Evolutionary conservation across 2,329 filamentous ascomycete genomes (phyloP).

Genomic region (Fusarium tanahbumbuense): DNA sequence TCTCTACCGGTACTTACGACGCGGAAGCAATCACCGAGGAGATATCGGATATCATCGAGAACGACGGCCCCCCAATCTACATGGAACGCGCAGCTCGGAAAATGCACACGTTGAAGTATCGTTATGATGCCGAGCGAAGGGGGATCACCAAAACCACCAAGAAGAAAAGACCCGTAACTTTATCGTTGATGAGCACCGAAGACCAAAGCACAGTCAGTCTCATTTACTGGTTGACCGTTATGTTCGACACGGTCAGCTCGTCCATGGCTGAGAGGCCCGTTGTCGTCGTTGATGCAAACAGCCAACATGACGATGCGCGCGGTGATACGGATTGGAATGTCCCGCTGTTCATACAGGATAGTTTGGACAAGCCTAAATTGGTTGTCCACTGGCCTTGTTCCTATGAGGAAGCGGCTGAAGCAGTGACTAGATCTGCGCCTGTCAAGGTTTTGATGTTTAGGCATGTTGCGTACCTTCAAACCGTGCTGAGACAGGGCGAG

Average conservation of each 20-base stretch:
- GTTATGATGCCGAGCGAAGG: conserved; percentile 35
- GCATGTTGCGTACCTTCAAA: conserved; percentile 65
- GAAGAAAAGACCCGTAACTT: conserved; percentile 1
- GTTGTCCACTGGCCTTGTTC: conserved; percentile 63
- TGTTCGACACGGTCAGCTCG: conserved; percentile 68
- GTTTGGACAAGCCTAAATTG: conserved; percentile 11
- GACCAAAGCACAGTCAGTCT: conserved; percentile 61
- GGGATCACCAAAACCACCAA: conserved; percentile 13
- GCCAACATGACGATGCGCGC: conserved; percentile 46
- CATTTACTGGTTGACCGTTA: conserved; percentile 68
- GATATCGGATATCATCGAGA: conserved; percentile 31
- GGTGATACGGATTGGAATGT: conserved; percentile 21
- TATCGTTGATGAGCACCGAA: not conserved
- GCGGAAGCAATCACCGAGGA: conserved; percentile 8
- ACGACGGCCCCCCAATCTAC: conserved; percentile 38
- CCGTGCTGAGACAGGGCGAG: conserved; percentile 55
- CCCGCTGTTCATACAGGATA: conserved; percentile 20
- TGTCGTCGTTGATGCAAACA: conserved; percentile 53
- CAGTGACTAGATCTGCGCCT: conserved; percentile 63
- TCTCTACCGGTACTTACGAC: not conserved
- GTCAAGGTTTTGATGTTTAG: conserved; percentile 69
- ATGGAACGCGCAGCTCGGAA: conserved; percentile 42
- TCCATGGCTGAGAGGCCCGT: conserved; percentile 58
- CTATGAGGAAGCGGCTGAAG: conserved; percentile 59
- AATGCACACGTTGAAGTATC: conserved; percentile 41